Evolutionary conservation across 768 basidiomycete species (phyloP), one percentile per base, ranked within the genome.

Genomic region (Pulveroboletus sp.): DNA sequence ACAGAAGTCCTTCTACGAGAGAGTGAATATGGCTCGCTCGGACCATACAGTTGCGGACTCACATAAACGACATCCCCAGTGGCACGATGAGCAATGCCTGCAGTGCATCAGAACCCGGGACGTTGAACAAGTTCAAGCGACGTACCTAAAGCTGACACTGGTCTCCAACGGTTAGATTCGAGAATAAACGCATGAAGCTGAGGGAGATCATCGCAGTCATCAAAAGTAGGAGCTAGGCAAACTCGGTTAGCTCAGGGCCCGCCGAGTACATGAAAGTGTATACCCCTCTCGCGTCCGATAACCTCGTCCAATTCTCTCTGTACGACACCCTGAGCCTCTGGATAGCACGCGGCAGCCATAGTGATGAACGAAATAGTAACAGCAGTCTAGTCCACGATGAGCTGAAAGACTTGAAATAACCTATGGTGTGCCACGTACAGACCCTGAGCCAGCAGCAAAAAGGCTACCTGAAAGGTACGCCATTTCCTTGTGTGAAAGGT

Each of bases 401-500:
- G 43, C 14, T 10, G 21, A 18, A 36, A 12, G 9, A 54, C 31
- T 32, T 12, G 31, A 12, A 32, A 1, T 10, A 32, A 32, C 5
- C 31, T 7, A 21, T 12, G 9, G 10, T 6, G 31, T 12, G 2
- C 11, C 31, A 32, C 31, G 11, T 32, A 32, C 31, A 32, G 31
- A 11, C 11, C 83, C 83, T 0, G 79, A 76, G 11, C 83, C 83
- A 32, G 82, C 82, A 24, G 83, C 83, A 52, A 82, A 85, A 65
- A 85, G 78, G 36, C 75, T 74, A 0, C 83, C 83, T 0, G 79
- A 78, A 24, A 85, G 74, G 60, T 85, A 85, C 0, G 82, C 77
- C 24, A 76, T 74, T 58, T 85, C 82, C 47, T 77, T 70, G 47
- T 79, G 70, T 3, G 80, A 74, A 10, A 84, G 73, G 9, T 74